phyloP scores from a whole-genome alignment of 2,329 filamentous ascomycete species.

The Pyrenophora seminiperda region DNA sequence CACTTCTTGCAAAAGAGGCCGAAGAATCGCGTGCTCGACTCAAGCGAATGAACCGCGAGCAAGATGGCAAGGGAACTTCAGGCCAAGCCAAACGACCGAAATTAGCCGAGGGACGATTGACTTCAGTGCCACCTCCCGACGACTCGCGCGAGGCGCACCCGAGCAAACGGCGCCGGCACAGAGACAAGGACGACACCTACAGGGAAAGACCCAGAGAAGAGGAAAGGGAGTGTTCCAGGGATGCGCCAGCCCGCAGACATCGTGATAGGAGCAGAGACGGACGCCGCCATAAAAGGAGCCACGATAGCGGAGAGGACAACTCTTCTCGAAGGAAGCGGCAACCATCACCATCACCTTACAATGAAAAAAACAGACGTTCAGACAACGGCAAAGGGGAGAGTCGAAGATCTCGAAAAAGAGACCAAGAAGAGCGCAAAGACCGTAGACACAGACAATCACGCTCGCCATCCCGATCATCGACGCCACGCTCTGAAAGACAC shows the following conservation, averaged over 20 bases:
- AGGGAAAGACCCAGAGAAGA: constrained; percentile 14
- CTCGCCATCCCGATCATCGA: constrained; percentile 28
- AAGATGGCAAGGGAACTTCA: constrained; percentile 16
- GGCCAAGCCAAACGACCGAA: constrained; percentile 21
- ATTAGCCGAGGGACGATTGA: constrained; percentile 30
- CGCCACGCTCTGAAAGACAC: constrained; percentile 20
- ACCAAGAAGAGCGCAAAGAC: constrained; percentile 14
- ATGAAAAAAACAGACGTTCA: constrained; percentile 11
- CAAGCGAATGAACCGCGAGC: constrained; percentile 46
- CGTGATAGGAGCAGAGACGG: constrained; percentile 21
- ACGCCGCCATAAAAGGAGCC: constrained; percentile 21
- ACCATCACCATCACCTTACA: constrained; percentile 23
- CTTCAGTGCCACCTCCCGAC: constrained; percentile 24
- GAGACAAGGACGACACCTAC: constrained; percentile 23
- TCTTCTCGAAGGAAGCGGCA: constrained; percentile 18
- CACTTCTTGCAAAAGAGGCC: constrained; percentile 80
- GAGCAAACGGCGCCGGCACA: constrained; percentile 22
- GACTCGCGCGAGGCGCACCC: constrained; percentile 21
- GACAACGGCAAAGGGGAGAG: constrained; percentile 18
- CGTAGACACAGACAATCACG: constrained; percentile 18
- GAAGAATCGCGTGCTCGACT: constrained; percentile 77
- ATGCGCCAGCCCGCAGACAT: constrained; percentile 6
- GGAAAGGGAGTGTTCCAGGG: constrained; percentile 6
- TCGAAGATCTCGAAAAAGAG: constrained; percentile 12
- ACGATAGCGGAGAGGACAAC: constrained; percentile 22